Conservation (phyloP, 371 early-diverging fungal genomes). For the Mortierella sp. region DNA sequence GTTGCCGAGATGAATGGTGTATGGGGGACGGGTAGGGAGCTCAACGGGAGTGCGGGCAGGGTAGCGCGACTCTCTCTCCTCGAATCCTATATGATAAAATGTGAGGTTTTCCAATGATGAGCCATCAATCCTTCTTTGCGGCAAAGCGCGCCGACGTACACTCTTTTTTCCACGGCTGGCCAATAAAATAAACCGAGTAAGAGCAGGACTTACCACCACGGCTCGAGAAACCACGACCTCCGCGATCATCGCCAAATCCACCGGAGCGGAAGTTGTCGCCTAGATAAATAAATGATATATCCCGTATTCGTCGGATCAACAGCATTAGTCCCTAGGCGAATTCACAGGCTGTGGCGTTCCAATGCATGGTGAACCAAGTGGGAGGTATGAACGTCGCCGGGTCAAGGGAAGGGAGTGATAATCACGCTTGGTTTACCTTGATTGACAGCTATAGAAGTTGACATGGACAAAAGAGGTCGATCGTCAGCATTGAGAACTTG, state of each 20-base stretch:
- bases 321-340: neutral
- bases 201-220: slow-evolving; percentile 45
- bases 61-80: slow-evolving; percentile 57
- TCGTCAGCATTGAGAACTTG: neutral
- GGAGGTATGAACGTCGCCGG: neutral
- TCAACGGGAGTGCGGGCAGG: slow-evolving; percentile 68
- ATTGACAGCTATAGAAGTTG: slow-evolving; percentile 57
- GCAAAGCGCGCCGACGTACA: neutral
- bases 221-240: slow-evolving; percentile 60
- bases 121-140: neutral
- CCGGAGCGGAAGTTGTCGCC: slow-evolving; percentile 51
- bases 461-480: slow-evolving; percentile 1
- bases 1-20: slow-evolving; percentile 91
- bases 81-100: slow-evolving; percentile 26
- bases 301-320: slow-evolving; percentile 6
- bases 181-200: neutral
- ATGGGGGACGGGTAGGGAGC: slow-evolving; percentile 90
- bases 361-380: neutral
- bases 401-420: neutral
- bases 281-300: slow-evolving; percentile 11
- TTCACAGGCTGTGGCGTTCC: neutral
- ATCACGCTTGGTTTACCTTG: slow-evolving; percentile 30
- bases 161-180: neutral
- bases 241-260: slow-evolving; percentile 57
- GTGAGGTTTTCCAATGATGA: neutral